These are phyloP conservation scores for Naganishia albida DNA, from an alignment of 1,284 basidiomycete species.

Conservation along the genomic window DNA sequence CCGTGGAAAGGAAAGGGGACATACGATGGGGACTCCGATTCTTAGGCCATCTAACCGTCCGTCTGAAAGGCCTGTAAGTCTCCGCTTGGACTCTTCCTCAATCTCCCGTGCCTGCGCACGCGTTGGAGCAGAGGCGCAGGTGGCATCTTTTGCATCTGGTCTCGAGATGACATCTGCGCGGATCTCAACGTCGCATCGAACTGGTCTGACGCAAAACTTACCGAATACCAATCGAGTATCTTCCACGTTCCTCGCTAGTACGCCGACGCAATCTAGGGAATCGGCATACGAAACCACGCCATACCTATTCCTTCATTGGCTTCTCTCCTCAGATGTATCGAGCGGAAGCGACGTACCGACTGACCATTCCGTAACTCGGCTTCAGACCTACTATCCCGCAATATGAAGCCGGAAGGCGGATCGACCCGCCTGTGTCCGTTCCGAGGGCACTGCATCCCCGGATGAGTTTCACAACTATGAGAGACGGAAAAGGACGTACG, in stretches of 20 bases:
- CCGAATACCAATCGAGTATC: slow-evolving; percentile 65
- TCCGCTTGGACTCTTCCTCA: slow-evolving; percentile 4
- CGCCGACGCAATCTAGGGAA: slow-evolving; percentile 89
- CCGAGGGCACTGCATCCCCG: slow-evolving; percentile 70
- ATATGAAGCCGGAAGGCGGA: slow-evolving; percentile 88
- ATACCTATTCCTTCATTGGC: slow-evolving; percentile 60
- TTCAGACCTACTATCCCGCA: slow-evolving; percentile 91
- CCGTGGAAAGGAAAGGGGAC: slow-evolving; percentile 3
- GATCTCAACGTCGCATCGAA: neutral
- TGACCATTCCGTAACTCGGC: slow-evolving; percentile 89
- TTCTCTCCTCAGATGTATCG: neutral
- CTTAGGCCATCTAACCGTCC: slow-evolving; percentile 56
- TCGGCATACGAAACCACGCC: slow-evolving; percentile 93
- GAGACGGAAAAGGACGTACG: slow-evolving; percentile 59
- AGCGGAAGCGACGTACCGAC: slow-evolving; percentile 61
- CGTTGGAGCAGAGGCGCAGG: slow-evolving; percentile 60
- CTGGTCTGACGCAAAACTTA: slow-evolving; percentile 52
- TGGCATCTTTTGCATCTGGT: slow-evolving; percentile 77
- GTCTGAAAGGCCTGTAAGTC: slow-evolving; percentile 29
- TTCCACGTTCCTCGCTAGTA: slow-evolving; percentile 65
- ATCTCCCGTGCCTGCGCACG: slow-evolving; percentile 47
- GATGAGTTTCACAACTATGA: slow-evolving; percentile 13
- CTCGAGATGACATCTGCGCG: slow-evolving; percentile 63
- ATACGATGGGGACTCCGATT: slow-evolving; percentile 64
- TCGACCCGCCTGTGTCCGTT: slow-evolving; percentile 94